Evolutionary conservation across 805 yeast genomes (phyloP).

Genomic region (Komagataella phaffii): DNA sequence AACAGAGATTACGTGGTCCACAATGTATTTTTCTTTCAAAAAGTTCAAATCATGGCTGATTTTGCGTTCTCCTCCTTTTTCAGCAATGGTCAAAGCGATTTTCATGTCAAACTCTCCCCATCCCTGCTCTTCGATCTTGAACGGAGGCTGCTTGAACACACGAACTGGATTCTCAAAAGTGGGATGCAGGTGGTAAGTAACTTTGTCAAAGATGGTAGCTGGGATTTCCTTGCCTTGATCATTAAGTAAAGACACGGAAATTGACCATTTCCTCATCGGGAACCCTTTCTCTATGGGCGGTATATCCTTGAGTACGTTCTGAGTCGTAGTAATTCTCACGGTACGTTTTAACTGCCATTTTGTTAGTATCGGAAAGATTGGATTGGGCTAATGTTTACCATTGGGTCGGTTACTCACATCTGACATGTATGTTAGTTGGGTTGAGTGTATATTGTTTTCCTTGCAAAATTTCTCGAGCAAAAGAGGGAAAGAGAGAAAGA

Average conservation of each 20-base stretch:
- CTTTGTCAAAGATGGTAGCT: conserved; percentile 81
- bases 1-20: conserved; percentile 65
- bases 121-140: conserved; percentile 81
- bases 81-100: conserved; percentile 61
- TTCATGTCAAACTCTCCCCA: conserved; percentile 97
- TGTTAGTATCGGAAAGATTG: neutral
- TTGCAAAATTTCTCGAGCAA: neutral
- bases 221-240: conserved; percentile 74
- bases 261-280: conserved; percentile 92
- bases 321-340: conserved; percentile 76
- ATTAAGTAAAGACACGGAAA: conserved; percentile 63
- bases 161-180: conserved; percentile 87
- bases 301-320: conserved; percentile 66
- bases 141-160: conserved; percentile 70
- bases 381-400: neutral
- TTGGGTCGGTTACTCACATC: conserved; percentile 1
- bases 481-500: neutral
- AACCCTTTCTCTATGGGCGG: conserved; percentile 82
- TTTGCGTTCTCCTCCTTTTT: conserved; percentile 81
- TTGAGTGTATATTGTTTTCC: neutral
- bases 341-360: conserved; percentile 54
- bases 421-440: conserved; percentile 1
- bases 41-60: conserved; percentile 85
- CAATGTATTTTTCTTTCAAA: conserved; percentile 57
- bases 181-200: conserved; percentile 88